Evolutionary conservation across 1,139 yeast genomes (phyloP).

Genomic region (Blastobotrys apis): DNA sequence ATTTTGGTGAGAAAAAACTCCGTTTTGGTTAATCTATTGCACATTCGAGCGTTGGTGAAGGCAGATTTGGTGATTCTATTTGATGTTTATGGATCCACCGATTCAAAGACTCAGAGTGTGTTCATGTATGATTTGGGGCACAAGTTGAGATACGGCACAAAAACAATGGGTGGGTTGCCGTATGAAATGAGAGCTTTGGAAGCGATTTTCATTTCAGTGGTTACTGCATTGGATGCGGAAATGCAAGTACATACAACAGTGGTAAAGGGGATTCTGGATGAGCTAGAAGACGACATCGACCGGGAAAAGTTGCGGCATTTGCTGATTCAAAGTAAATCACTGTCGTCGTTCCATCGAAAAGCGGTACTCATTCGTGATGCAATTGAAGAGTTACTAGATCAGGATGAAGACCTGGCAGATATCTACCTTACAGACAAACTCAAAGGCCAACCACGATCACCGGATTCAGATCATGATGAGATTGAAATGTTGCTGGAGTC

Average conservation of each 20-base stretch:
- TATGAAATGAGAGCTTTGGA: slow-evolving; percentile 92
- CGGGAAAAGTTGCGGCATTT: slow-evolving; percentile 75
- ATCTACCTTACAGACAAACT: slow-evolving; percentile 65
- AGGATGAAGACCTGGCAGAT: slow-evolving; percentile 85
- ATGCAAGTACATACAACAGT: slow-evolving; percentile 67
- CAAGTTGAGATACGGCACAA: slow-evolving; percentile 51
- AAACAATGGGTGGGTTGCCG: slow-evolving; percentile 38
- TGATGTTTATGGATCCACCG: slow-evolving; percentile 62
- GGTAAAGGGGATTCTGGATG: slow-evolving; percentile 74
- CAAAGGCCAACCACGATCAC: slow-evolving; percentile 31
- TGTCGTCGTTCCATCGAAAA: slow-evolving; percentile 79
- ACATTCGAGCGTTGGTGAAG: slow-evolving; percentile 81
- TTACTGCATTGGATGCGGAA: slow-evolving; percentile 81
- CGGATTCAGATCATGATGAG: slow-evolving; percentile 57
- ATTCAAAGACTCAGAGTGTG: slow-evolving; percentile 61
- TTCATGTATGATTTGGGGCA: slow-evolving; percentile 85
- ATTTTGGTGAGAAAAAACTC: slow-evolving; percentile 75
- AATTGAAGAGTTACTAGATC: slow-evolving; percentile 81
- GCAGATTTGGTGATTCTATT: slow-evolving; percentile 78
- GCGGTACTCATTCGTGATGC: slow-evolving; percentile 79
- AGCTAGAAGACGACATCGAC: slow-evolving; percentile 81
- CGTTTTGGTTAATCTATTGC: slow-evolving; percentile 72
- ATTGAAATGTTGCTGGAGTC: slow-evolving; percentile 89
- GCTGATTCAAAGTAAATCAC: slow-evolving; percentile 72
- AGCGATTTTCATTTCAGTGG: slow-evolving; percentile 77